Evolutionary conservation across 208 protist species (phyloP).

Genomic region (Acanthamoeba polyphaga): DNA sequence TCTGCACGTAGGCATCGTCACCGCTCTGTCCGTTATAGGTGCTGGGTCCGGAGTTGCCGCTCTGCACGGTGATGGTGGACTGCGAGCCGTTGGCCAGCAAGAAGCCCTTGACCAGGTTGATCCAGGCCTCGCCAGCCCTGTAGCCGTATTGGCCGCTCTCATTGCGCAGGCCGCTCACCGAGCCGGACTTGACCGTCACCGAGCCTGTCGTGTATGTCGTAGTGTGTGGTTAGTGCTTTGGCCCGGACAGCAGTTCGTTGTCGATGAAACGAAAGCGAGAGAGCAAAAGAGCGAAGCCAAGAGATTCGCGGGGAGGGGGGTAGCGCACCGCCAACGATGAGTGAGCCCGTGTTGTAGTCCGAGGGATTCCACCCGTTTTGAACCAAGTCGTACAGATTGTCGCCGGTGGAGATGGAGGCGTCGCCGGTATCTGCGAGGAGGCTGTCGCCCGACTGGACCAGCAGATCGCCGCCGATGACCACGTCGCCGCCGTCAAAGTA

Average conservation of each 20-base stretch:
- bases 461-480: neutral
- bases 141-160: neutral
- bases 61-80: neutral
- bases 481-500: neutral
- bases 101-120: neutral
- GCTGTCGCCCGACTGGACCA: neutral
- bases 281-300: neutral
- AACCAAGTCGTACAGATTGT: neutral
- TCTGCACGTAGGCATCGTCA: too few relatives aligned
- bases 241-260: too few relatives aligned
- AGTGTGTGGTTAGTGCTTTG: too few relatives aligned
- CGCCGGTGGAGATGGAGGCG: neutral
- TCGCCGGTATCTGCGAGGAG: neutral
- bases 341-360: neutral
- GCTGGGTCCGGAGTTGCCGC: neutral
- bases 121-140: neutral
- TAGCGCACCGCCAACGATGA: neutral
- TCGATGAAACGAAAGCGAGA: neutral
- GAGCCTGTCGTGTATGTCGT: neutral
- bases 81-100: neutral
- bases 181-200: neutral
- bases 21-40: too few relatives aligned
- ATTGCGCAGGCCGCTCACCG: neutral
- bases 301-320: neutral
- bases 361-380: neutral